Conservation (phyloP, 345 rosid genomes). For the Aquilaria malaccensis region DNA sequence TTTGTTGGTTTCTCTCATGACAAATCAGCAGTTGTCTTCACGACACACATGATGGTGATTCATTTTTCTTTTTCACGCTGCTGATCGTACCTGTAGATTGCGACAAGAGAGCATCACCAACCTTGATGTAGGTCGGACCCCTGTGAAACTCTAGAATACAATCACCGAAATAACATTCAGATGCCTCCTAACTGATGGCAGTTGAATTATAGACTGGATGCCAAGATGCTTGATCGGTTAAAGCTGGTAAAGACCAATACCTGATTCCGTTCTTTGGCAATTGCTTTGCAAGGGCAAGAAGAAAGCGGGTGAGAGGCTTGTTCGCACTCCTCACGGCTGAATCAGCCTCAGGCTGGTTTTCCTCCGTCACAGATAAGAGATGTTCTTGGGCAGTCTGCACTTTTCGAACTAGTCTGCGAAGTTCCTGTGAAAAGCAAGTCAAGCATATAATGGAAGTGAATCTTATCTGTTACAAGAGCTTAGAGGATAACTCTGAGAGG, state of each 20-base stretch:
- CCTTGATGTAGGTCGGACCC: no score
- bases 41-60: no score
- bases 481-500: no score
- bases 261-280: conserved; percentile 19
- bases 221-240: no score
- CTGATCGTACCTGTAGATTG: no score
- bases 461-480: neutral
- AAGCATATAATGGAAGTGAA: neutral
- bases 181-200: no score
- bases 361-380: conserved; percentile 22
- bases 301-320: conserved; percentile 54
- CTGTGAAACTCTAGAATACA: no score
- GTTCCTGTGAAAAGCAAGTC: conserved; percentile 32
- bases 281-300: conserved; percentile 43
- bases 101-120: no score
- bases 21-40: conserved; percentile 10
- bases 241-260: neutral
- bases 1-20: conserved; percentile 16
- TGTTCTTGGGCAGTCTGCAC: conserved; percentile 47
- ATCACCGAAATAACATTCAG: no score
- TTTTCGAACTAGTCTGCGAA: conserved; percentile 66
- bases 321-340: conserved; percentile 29
- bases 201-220: no score
- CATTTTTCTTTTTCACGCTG: no score
- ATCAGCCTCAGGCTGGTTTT: conserved; percentile 29